phyloP scores from a whole-genome alignment of 192 early-diverging fungal genomes.

The Chytriomyces sp. region DNA sequence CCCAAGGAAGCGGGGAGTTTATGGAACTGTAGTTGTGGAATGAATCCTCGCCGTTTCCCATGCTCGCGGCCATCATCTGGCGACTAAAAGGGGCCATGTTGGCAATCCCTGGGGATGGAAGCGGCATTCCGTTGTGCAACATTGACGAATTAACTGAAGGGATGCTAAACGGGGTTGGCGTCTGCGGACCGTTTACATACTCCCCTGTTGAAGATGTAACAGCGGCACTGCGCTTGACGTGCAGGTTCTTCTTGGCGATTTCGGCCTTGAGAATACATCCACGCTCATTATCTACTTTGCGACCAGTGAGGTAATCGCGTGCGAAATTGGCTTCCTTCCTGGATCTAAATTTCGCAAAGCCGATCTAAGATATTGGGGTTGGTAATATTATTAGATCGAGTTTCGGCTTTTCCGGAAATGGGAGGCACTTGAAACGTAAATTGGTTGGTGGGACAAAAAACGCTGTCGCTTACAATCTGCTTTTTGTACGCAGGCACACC shows the following conservation, averaged over 20 bases:
- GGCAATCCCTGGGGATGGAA: constrained; percentile 14
- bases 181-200: background rate
- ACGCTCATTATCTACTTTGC: constrained; percentile 90
- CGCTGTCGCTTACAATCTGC: constrained; percentile 16
- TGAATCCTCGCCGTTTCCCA: background rate
- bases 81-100: constrained; percentile 19
- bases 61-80: background rate
- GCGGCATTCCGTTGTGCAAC: background rate
- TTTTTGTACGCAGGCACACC: constrained; percentile 26
- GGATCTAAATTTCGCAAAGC: constrained; percentile 95
- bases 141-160: background rate
- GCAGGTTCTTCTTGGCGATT: constrained; percentile 98
- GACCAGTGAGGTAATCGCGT: constrained; percentile 82
- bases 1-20: constrained; percentile 26
- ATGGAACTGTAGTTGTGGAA: constrained; percentile 20
- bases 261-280: constrained; percentile 91
- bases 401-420: too few species aligned
- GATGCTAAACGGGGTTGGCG: background rate
- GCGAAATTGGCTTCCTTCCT: constrained; percentile 88
- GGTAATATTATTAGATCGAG: background rate
- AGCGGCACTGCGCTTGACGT: constrained; percentile 67
- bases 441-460: background rate
- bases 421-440: background rate
- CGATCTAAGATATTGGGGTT: constrained; percentile 67
- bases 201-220: background rate